Percentiles rank a stretch among this genome's conserved stretches.
These are phyloP conservation scores for Porogramme epimiltina DNA, from an alignment of 1,284 basidiomycete species.

Conservation along the genomic window DNA sequence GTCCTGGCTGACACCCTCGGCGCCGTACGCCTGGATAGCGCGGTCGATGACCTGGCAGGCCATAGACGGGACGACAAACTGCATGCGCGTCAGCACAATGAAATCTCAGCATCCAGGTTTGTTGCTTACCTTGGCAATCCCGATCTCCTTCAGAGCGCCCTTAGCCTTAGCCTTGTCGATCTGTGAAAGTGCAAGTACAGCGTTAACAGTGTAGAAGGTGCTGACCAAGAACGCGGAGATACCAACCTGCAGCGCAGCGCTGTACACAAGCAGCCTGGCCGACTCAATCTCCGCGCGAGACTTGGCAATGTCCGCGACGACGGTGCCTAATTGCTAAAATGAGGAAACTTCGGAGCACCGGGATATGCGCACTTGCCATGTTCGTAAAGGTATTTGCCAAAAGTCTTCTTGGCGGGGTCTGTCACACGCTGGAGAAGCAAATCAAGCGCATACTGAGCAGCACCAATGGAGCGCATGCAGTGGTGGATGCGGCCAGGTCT, in stretches of 20 bases:
- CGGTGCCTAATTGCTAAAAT: slow-evolving; percentile 59
- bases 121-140: slow-evolving; percentile 83
- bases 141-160: slow-evolving; percentile 96
- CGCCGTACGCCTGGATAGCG: slow-evolving; percentile 93
- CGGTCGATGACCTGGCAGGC: slow-evolving; percentile 89
- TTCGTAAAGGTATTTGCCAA: slow-evolving; percentile 89
- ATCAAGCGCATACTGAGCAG: slow-evolving; percentile 85
- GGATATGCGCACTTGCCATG: slow-evolving; percentile 62
- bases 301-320: slow-evolving; percentile 88
- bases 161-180: slow-evolving; percentile 92
- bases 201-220: too few species aligned
- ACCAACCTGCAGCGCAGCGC: slow-evolving; percentile 83
- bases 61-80: slow-evolving; percentile 93
- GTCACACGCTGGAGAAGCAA: slow-evolving; percentile 91
- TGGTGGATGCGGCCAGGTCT: slow-evolving; percentile 97
- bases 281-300: slow-evolving; percentile 93
- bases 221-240: not conserved
- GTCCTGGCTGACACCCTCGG: slow-evolving; percentile 94
- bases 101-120: not conserved
- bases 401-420: slow-evolving; percentile 88
- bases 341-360: not conserved
- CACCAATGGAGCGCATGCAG: slow-evolving; percentile 96
- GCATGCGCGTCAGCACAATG: slow-evolving; percentile 7
- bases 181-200: slow-evolving; percentile 36
- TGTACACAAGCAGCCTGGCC: slow-evolving; percentile 85